Conservation (phyloP, 2,329 filamentous ascomycete species). For the Coleophoma cylindrospora region DNA sequence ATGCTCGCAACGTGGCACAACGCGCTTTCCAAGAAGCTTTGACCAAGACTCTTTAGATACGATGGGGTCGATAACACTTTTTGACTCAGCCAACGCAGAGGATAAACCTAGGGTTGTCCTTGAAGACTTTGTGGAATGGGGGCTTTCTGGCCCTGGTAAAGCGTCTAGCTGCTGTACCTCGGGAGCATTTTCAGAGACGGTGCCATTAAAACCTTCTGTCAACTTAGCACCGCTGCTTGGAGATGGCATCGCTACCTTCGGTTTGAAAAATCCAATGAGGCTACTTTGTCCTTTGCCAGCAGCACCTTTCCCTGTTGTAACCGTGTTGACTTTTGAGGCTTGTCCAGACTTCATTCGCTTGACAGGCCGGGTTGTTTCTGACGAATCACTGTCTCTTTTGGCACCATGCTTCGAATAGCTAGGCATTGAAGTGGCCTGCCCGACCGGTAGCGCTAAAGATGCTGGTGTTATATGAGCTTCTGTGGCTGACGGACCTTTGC, state of each 20-base stretch:
- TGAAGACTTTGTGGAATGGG: not conserved
- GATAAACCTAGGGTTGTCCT: not conserved
- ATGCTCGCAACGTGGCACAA: slow-evolving; percentile 79
- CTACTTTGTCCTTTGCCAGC: slow-evolving; percentile 30
- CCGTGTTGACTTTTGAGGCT: slow-evolving; percentile 10
- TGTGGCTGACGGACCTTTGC: not conserved
- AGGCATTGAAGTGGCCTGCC: not conserved
- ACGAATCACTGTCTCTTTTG: slow-evolving; percentile 12
- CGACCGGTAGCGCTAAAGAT: slow-evolving; percentile 12
- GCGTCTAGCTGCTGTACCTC: not conserved
- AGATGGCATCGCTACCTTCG: slow-evolving; percentile 33
- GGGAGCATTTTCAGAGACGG: not conserved
- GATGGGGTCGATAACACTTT: slow-evolving; percentile 58
- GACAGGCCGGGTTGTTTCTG: slow-evolving; percentile 16
- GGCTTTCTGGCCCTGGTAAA: not conserved
- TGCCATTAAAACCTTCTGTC: not conserved
- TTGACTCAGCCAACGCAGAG: slow-evolving; percentile 10
- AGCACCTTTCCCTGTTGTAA: slow-evolving; percentile 38
- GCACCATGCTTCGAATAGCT: slow-evolving; percentile 4
- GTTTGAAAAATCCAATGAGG: slow-evolving; percentile 76
- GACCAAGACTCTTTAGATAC: slow-evolving; percentile 79
- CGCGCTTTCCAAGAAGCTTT: slow-evolving; percentile 71
- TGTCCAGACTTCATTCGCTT: slow-evolving; percentile 47
- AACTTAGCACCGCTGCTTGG: not conserved
- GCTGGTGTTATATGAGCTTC: not conserved